Percentiles rank a stretch among this genome's conserved stretches.
These are phyloP conservation scores for Cardamine occulta DNA, from an alignment of 345 rosid species.

Conservation along the genomic window DNA sequence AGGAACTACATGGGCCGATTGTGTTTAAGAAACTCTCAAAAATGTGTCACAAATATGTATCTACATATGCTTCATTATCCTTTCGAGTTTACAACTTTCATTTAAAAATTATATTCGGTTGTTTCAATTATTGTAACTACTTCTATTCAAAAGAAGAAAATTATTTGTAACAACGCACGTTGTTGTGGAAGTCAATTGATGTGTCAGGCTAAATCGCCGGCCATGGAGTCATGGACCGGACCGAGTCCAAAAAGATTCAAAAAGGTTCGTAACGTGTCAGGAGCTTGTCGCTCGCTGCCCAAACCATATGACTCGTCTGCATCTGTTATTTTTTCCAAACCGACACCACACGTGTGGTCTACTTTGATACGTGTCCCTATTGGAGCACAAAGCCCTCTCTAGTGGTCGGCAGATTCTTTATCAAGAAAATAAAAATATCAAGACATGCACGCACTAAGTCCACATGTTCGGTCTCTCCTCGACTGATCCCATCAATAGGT, in stretches of 20 bases:
- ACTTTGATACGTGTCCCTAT: conserved; percentile 41
- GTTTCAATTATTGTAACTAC: conserved; percentile 28
- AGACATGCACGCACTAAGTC: conserved; percentile 36
- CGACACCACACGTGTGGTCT: conserved; percentile 45
- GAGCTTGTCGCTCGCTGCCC: conserved; percentile 35
- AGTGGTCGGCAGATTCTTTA: conserved; percentile 42
- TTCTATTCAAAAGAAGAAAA: neutral
- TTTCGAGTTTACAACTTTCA: neutral
- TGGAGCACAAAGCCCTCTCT: conserved; percentile 23
- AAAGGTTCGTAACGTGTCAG: conserved; percentile 43
- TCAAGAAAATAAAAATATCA: neutral
- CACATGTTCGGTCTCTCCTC: conserved; percentile 31
- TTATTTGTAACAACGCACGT: conserved; percentile 12
- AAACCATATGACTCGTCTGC: conserved; percentile 41
- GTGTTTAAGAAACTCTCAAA: neutral
- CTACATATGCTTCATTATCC: neutral
- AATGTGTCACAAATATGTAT: too few relatives aligned
- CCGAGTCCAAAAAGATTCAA: conserved; percentile 16
- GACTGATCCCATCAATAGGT: conserved; percentile 28
- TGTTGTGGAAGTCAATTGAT: conserved; percentile 30
- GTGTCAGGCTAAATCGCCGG: conserved; percentile 41
- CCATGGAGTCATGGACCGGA: conserved; percentile 44
- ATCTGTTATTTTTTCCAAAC: conserved; percentile 26
- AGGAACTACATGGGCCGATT: neutral
- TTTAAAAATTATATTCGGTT: neutral